Evolutionary conservation across 345 rosid genomes (phyloP).

Genomic region (Populus ilicifolia): DNA sequence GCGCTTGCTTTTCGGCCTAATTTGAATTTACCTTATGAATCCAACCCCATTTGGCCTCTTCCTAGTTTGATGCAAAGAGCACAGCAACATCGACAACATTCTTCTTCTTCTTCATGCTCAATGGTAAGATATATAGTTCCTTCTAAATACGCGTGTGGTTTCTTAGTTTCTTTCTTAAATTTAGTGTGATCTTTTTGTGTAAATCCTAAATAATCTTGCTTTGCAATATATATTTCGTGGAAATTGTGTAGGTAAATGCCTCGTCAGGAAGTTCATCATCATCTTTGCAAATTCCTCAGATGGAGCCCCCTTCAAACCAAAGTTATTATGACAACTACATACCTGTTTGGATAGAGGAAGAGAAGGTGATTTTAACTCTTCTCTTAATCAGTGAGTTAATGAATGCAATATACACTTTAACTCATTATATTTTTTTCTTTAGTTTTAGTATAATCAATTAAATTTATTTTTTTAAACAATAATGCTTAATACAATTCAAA

Average conservation of each 20-base stretch:
- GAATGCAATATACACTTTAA: background rate
- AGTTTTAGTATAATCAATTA: background rate
- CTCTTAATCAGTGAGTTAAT: background rate
- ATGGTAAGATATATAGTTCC: conserved; percentile 26
- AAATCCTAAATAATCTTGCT: background rate
- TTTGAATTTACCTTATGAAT: conserved; percentile 29
- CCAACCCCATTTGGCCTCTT: conserved; percentile 33
- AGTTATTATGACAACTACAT: conserved; percentile 29
- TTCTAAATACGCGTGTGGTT: background rate
- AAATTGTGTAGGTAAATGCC: conserved; percentile 37
- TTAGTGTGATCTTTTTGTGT: background rate
- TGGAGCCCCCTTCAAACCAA: conserved; percentile 90
- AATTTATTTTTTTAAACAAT: too few relatives aligned
- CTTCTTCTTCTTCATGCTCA: conserved; percentile 19
- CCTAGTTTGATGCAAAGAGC: conserved; percentile 34
- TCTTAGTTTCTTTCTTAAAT: background rate
- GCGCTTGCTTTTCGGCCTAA: conserved; percentile 16
- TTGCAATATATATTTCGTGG: background rate
- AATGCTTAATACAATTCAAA: background rate
- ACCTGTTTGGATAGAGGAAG: conserved; percentile 39
- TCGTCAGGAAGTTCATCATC: conserved; percentile 43
- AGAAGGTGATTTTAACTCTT: conserved; percentile 30
- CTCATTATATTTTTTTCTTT: background rate
- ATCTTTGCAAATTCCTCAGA: conserved; percentile 33
- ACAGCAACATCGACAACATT: conserved; percentile 22